Percentiles rank a stretch among this genome's conserved stretches.
Conservation (phyloP, 2,329 filamentous ascomycete genomes). For the Fusarium sp. region DNA sequence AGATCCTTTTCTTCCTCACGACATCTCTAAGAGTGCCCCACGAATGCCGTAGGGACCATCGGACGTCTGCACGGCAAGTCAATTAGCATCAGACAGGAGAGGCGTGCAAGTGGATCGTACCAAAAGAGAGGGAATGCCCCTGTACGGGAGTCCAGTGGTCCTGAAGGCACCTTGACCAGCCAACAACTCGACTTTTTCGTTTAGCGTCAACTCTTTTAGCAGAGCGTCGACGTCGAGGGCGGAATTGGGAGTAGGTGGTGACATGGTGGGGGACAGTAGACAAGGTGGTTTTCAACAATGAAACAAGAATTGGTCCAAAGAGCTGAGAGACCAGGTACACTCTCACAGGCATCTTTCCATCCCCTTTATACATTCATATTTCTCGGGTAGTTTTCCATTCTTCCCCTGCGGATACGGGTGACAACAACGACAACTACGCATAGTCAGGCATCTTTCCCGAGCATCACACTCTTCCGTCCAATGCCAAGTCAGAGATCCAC, state of each 20-base stretch:
- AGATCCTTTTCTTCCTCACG: too few species aligned
- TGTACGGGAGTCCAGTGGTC: slow-evolving; percentile 18
- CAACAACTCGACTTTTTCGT: slow-evolving; percentile 33
- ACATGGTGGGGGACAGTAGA: not conserved
- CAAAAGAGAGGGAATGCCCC: slow-evolving; percentile 28
- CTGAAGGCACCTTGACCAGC: slow-evolving; percentile 33
- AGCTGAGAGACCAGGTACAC: not conserved
- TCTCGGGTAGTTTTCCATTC: not conserved
- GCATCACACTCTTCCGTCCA: not conserved
- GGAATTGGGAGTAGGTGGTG: not conserved
- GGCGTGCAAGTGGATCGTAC: not conserved
- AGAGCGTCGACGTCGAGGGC: slow-evolving; percentile 21
- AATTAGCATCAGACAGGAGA: not conserved
- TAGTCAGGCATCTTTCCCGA: not conserved
- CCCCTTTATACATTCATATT: not conserved
- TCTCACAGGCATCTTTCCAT: not conserved
- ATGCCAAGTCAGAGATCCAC: not conserved
- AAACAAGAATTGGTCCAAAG: not conserved
- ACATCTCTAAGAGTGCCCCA: too few species aligned
- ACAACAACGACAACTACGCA: not conserved
- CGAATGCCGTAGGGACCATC: not conserved
- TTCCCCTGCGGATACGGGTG: not conserved
- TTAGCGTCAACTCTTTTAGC: slow-evolving; percentile 25
- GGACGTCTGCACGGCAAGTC: not conserved
- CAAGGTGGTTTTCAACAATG: too few species aligned